Evolutionary conservation across 345 rosid genomes (phyloP).

Genomic region (sweet orange (Citrus sinensis)): DVS_A1.0 CM039168.1:28496001-28496500

Average conservation of each 20-base stretch:
- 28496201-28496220: not conserved
- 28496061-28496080: too few species aligned
- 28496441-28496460: constrained; percentile 76
- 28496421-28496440: constrained; percentile 76
- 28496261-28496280: not conserved
- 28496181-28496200: not conserved
- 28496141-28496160: not conserved
- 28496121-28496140: not conserved
- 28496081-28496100: too few species aligned
- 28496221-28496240: not conserved
- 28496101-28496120: not conserved
- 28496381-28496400: constrained; percentile 76
- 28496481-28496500: constrained; percentile 64
- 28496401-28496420: constrained; percentile 86
- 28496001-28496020: not conserved
- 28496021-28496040: not conserved
- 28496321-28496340: constrained; percentile 48
- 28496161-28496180: not conserved
- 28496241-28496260: not conserved
- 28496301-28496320: not conserved
- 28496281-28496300: not conserved
- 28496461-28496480: constrained; percentile 77
- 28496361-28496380: constrained; percentile 90
- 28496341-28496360: constrained; percentile 84
- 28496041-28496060: not conserved